These are phyloP conservation scores for Talaromyces atroroseus DNA, from an alignment of 2,329 filamentous ascomycete species.

Conservation along the genomic window DNA sequence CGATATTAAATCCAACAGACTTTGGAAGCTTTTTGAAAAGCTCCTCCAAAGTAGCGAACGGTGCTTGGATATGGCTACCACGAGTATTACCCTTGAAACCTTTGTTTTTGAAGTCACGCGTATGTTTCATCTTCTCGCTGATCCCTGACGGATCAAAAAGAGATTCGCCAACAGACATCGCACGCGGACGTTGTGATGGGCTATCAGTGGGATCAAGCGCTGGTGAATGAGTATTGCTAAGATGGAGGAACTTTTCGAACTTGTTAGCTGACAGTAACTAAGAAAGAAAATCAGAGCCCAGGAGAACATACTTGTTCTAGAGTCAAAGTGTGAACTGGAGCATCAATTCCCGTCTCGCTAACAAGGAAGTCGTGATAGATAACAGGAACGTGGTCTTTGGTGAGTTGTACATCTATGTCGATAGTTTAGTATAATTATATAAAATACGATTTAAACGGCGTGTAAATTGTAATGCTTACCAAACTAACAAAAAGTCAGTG, in stretches of 20 bases:
- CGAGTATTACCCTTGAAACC: constrained; percentile 95
- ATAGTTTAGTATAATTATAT: neutral
- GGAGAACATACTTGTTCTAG: constrained; percentile 61
- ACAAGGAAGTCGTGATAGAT: constrained; percentile 99
- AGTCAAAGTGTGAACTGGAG: constrained; percentile 89
- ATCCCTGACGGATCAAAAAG: constrained; percentile 38
- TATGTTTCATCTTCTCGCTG: constrained; percentile 95
- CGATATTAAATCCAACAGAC: constrained; percentile 91
- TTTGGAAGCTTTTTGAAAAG: constrained; percentile 81
- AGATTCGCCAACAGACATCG: constrained; percentile 56
- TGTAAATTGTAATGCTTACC: constrained; percentile 17
- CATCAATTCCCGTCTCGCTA: constrained; percentile 94
- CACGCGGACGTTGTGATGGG: constrained; percentile 40
- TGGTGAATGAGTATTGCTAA: constrained; percentile 55
- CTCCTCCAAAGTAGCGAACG: constrained; percentile 91
- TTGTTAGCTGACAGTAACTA: constrained; percentile 5
- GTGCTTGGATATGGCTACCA: constrained; percentile 90
- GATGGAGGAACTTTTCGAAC: constrained; percentile 63
- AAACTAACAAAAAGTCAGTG: constrained; percentile 17
- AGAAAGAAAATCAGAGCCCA: neutral
- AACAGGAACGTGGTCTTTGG: constrained; percentile 97
- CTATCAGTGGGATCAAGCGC: constrained; percentile 18
- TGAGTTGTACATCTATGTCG: constrained; percentile 83
- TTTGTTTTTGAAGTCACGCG: constrained; percentile 86
- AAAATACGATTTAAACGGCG: neutral